Evolutionary conservation across 2,329 filamentous ascomycete species (phyloP).

Genomic region (Aspergillus ochraceoroseus): DNA sequence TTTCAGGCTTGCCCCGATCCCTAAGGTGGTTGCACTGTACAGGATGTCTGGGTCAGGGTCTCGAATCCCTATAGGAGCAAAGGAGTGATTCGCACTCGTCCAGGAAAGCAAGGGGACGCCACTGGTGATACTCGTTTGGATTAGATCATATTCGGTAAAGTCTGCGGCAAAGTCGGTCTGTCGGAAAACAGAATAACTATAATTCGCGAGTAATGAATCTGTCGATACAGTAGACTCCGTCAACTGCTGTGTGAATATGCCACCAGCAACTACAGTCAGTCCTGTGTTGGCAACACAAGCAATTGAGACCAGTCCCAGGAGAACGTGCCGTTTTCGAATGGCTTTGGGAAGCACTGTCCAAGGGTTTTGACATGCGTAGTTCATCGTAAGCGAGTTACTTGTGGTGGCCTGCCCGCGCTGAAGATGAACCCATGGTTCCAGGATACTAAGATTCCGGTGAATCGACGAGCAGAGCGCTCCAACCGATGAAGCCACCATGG

Average conservation of each 20-base stretch:
- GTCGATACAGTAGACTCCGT: constrained; percentile 26
- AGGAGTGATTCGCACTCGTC: constrained; percentile 32
- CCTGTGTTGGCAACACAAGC: constrained; percentile 31
- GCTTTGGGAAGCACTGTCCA: constrained; percentile 30
- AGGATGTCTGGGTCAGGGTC: constrained; percentile 21
- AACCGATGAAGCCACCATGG: constrained; percentile 32
- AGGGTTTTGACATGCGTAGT: constrained; percentile 34
- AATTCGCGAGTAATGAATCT: constrained; percentile 25
- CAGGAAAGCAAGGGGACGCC: constrained; percentile 31
- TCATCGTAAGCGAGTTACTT: constrained; percentile 28
- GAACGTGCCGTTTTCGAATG: constrained; percentile 25
- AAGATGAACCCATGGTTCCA: constrained; percentile 36
- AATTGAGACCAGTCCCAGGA: constrained; percentile 29
- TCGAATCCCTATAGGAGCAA: constrained; percentile 26
- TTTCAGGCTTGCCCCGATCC: constrained; percentile 27
- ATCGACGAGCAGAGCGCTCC: constrained; percentile 33
- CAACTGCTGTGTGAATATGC: constrained; percentile 33
- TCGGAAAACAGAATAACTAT: constrained; percentile 28
- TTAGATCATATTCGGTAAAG: constrained; percentile 35
- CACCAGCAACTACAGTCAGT: constrained; percentile 32
- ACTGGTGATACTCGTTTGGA: constrained; percentile 35
- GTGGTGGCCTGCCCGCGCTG: constrained; percentile 30
- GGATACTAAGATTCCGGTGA: constrained; percentile 32
- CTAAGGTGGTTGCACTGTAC: constrained; percentile 29
- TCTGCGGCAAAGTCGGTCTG: constrained; percentile 32